A percentile compares a stretch with the other conserved stretches of the same genome.
These are phyloP conservation scores for Lepidopterella palustris DNA, from an alignment of 495 filamentous ascomycete species.

Conservation along the genomic window DNA sequence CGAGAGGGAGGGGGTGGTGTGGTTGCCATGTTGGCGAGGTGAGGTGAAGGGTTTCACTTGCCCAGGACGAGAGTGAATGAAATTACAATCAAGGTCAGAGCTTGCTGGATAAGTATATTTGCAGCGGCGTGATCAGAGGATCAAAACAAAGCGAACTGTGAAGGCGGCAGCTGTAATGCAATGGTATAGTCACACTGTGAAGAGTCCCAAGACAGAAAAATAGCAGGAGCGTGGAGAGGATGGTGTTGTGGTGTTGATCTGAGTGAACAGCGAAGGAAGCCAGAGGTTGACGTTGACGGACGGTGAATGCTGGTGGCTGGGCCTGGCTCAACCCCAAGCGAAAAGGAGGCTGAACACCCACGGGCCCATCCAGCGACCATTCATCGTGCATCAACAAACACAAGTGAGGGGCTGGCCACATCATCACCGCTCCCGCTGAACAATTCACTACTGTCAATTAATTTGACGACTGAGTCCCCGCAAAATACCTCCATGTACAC, in stretches of 20 bases:
- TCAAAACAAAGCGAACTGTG: conserved; percentile 13
- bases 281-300: not conserved
- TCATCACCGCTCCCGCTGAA: not conserved
- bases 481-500: too few relatives aligned
- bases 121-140: not conserved
- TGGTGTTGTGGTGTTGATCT: not conserved
- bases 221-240: not conserved
- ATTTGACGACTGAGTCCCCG: too few relatives aligned
- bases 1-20: conserved; percentile 60
- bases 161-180: not conserved
- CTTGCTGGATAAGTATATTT: not conserved
- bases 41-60: not conserved
- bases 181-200: not conserved
- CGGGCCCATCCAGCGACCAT: not conserved
- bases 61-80: not conserved
- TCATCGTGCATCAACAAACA: not conserved
- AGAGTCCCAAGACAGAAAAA: not conserved
- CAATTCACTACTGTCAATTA: not conserved
- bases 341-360: not conserved
- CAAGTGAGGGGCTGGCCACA: not conserved
- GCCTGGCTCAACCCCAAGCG: too few relatives aligned
- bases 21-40: conserved; percentile 44
- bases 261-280: not conserved
- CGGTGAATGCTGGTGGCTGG: not conserved
- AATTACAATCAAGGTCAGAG: not conserved